phyloP scores from a whole-genome alignment of 2,329 filamentous ascomycete genomes.

The Hypoxylon sp. region DNA sequence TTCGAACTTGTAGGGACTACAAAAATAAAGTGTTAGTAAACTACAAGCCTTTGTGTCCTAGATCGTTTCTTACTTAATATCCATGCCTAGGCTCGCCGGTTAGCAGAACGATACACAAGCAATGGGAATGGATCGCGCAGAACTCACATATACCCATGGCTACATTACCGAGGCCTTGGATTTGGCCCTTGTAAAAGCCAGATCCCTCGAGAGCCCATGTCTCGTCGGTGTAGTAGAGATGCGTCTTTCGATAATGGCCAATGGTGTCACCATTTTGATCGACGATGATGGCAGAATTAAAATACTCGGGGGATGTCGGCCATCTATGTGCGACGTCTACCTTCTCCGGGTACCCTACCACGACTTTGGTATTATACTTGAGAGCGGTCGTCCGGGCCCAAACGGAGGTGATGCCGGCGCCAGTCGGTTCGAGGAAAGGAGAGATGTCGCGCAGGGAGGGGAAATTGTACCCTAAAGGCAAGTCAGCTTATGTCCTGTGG shows the following conservation, averaged over 20 bases:
- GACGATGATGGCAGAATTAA: conserved; percentile 60
- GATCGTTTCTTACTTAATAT: conserved; percentile 62
- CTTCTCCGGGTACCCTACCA: conserved; percentile 78
- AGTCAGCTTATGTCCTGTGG: conserved; percentile 27
- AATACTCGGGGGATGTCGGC: conserved; percentile 55
- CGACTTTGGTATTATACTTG: conserved; percentile 72
- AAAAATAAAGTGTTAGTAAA: conserved; percentile 29
- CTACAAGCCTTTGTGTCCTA: not conserved
- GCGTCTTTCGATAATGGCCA: conserved; percentile 67
- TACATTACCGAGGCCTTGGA: conserved; percentile 59
- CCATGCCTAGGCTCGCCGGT: conserved; percentile 55
- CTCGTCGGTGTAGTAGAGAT: conserved; percentile 67
- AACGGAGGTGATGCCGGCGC: conserved; percentile 70
- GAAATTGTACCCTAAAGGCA: conserved; percentile 78
- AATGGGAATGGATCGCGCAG: conserved; percentile 11
- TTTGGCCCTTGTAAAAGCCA: conserved; percentile 57
- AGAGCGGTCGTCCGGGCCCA: conserved; percentile 75
- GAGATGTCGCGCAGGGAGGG: conserved; percentile 70
- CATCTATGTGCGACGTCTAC: conserved; percentile 59
- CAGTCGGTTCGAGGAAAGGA: conserved; percentile 72
- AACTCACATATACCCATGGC: conserved; percentile 67
- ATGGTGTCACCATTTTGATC: conserved; percentile 66
- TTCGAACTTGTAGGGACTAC: conserved; percentile 59
- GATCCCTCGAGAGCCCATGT: conserved; percentile 66
- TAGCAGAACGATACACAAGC: conserved; percentile 13